Percentiles rank a stretch among this genome's conserved stretches.
These are phyloP conservation scores for Eucalyptus camaldulensis DNA, from an alignment of 345 rosid species.

Conservation along the genomic window DNA sequence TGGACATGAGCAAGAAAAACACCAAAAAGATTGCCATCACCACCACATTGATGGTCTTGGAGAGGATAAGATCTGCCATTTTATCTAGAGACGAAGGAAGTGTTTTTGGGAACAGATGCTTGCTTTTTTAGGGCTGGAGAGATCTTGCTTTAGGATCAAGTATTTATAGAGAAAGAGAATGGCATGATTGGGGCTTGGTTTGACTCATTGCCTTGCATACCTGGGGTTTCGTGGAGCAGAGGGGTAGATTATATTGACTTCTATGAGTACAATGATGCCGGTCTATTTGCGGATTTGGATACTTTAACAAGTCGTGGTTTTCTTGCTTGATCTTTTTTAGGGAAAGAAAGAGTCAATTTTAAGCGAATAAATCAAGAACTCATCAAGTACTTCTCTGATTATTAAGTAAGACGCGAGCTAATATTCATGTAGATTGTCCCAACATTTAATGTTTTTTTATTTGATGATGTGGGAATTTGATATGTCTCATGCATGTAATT, in stretches of 20 bases:
- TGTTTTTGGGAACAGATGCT: not conserved
- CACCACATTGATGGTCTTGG: not conserved
- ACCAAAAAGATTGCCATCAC: not conserved
- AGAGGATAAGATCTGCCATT: not conserved
- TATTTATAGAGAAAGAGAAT: not conserved
- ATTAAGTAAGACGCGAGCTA: not conserved
- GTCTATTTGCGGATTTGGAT: not conserved
- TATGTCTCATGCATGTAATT: not conserved
- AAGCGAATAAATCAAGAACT: not conserved
- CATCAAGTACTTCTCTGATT: not conserved
- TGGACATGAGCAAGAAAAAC: not conserved
- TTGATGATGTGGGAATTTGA: not conserved
- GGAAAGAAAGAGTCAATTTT: not conserved
- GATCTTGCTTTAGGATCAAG: not conserved
- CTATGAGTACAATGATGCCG: not conserved
- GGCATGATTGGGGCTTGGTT: not conserved
- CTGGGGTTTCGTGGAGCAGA: not conserved
- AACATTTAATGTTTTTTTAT: not conserved
- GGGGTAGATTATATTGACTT: not conserved
- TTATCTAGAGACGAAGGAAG: not conserved
- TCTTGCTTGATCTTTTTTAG: not conserved
- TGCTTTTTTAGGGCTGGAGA: not conserved
- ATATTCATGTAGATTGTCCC: not conserved
- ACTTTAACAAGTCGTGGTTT: not conserved
- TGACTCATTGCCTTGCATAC: not conserved